A percentile compares a stretch with the other conserved stretches of the same genome.
These are phyloP conservation scores for Sarocladiaceae sp. DNA, from an alignment of 2,329 filamentous ascomycete genomes.

Conservation along the genomic window DNA sequence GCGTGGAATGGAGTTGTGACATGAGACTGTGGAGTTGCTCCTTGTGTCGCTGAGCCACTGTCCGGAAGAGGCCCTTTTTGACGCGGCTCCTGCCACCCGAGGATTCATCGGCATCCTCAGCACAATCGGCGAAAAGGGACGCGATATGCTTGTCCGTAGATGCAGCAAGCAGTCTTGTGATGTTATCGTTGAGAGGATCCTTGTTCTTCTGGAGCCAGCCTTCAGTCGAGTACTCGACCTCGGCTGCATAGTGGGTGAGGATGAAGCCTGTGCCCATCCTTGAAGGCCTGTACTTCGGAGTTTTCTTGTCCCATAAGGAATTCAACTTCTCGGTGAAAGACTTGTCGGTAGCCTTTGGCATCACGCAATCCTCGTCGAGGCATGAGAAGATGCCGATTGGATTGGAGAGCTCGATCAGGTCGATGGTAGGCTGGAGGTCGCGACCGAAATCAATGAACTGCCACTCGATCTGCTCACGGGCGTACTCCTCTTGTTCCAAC, in stretches of 20 bases:
- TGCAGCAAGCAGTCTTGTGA: conserved; percentile 79
- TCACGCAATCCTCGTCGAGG: conserved; percentile 94
- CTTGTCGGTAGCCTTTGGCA: conserved; percentile 97
- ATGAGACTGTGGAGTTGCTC: conserved; percentile 97
- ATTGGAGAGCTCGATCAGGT: conserved; percentile 92
- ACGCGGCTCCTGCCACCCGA: conserved; percentile 72
- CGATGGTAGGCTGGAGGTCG: conserved; percentile 94
- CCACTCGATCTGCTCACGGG: conserved; percentile 97
- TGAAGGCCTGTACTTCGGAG: conserved; percentile 85
- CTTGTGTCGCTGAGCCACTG: conserved; percentile 94
- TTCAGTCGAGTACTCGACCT: conserved; percentile 94
- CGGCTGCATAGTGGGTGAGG: conserved; percentile 93
- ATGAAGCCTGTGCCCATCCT: conserved; percentile 89
- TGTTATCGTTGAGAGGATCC: conserved; percentile 94
- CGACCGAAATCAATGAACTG: conserved; percentile 99
- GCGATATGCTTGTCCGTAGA: conserved; percentile 84
- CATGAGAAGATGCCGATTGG: conserved; percentile 99
- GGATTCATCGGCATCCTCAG: conserved; percentile 70
- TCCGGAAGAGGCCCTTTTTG: conserved; percentile 96
- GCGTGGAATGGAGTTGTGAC: conserved; percentile 89
- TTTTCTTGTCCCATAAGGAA: conserved; percentile 93
- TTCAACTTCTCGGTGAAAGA: conserved; percentile 98
- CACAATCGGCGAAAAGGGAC: conserved; percentile 81
- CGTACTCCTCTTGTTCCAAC: conserved; percentile 96
- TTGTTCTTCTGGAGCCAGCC: conserved; percentile 99